Conservation (phyloP, 768 basidiomycete species). For the Antrodiella citrinella region DNA sequence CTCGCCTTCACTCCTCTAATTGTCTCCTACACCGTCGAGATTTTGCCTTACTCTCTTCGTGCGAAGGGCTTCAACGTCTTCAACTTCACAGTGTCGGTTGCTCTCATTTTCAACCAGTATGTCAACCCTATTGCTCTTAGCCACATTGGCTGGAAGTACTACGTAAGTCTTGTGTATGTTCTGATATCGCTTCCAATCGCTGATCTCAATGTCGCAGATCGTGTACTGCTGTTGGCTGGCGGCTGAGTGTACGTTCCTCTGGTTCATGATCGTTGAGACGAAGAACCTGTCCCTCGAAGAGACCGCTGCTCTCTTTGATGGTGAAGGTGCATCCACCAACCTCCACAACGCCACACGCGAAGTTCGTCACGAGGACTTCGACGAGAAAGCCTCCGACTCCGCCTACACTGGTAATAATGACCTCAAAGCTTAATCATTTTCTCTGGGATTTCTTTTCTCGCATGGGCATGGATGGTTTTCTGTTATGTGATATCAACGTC, state of each 20-base stretch:
- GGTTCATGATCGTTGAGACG: conserved; percentile 64
- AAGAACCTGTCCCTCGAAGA: conserved; percentile 71
- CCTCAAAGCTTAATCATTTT: conserved; percentile 9
- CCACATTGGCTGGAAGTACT: conserved; percentile 67
- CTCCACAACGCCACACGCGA: conserved; percentile 8
- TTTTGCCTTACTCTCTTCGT: conserved; percentile 74
- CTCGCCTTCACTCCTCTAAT: conserved; percentile 82
- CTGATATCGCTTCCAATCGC: neutral
- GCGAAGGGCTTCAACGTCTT: conserved; percentile 83
- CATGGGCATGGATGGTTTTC: neutral
- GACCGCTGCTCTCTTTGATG: conserved; percentile 77
- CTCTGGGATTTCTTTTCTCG: neutral
- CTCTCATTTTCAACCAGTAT: conserved; percentile 87
- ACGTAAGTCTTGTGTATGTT: conserved; percentile 31
- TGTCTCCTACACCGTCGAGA: conserved; percentile 83
- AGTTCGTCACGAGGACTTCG: conserved; percentile 10
- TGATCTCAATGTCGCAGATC: conserved; percentile 30
- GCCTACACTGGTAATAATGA: conserved; percentile 9
- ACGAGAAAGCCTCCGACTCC: conserved; percentile 18
- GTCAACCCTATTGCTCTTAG: conserved; percentile 75
- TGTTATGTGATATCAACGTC: too few relatives aligned
- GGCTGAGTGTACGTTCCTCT: conserved; percentile 58
- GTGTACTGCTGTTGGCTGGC: conserved; percentile 67
- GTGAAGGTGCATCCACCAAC: conserved; percentile 38
- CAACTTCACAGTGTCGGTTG: conserved; percentile 67